Conservation (phyloP, 129 eudicot species). For the Gnaphalium uliginosum region DNA sequence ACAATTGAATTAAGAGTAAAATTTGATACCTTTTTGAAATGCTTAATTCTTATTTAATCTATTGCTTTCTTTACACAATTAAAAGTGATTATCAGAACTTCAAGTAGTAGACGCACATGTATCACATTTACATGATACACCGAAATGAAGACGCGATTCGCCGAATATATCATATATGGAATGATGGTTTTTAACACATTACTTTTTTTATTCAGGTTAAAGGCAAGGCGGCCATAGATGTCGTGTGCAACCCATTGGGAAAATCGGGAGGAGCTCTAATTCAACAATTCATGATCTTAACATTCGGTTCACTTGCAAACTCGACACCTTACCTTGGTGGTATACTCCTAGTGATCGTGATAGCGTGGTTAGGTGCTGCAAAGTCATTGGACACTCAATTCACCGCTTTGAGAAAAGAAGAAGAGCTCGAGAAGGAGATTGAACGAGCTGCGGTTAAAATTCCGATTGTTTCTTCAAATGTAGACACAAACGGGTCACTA, state of each 20-base stretch:
- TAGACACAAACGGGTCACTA: slow-evolving; percentile 47
- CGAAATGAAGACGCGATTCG: background rate
- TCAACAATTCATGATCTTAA: slow-evolving; percentile 96
- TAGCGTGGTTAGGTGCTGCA: slow-evolving; percentile 95
- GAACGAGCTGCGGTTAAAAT: slow-evolving; percentile 84
- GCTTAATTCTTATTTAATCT: background rate
- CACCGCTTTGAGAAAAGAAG: slow-evolving; percentile 78
- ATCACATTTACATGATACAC: background rate
- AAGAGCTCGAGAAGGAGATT: slow-evolving; percentile 97
- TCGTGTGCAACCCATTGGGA: slow-evolving; percentile 97
- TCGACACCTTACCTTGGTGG: slow-evolving; percentile 99
- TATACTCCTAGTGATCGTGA: slow-evolving; percentile 70
- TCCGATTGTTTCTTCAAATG: slow-evolving; percentile 60
- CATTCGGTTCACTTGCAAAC: slow-evolving; percentile 95
- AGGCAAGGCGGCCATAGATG: slow-evolving; percentile 98
- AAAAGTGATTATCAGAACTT: too few species aligned
- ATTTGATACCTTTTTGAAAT: background rate
- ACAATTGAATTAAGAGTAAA: background rate
- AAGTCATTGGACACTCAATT: slow-evolving; percentile 80
- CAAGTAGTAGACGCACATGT: too few species aligned
- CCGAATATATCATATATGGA: background rate
- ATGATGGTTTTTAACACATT: background rate
- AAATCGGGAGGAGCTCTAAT: slow-evolving; percentile 97
- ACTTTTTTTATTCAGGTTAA: slow-evolving; percentile 51
- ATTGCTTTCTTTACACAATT: too few species aligned